Conservation (phyloP, 176 grass and related monocot species). For the Cenchrus americanus region DNA sequence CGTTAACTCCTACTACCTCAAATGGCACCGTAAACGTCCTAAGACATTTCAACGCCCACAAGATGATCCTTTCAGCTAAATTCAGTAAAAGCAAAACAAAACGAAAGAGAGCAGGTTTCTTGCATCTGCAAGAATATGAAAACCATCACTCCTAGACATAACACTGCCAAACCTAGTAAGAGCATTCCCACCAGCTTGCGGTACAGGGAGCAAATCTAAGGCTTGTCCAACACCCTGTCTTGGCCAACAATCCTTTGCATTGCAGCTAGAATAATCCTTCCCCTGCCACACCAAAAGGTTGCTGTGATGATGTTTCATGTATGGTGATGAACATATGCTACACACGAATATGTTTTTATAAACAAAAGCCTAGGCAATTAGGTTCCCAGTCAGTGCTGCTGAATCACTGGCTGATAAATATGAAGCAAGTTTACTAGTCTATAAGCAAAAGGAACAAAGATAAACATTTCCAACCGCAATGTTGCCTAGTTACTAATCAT, state of each 20-base stretch:
- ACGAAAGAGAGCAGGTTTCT: background rate
- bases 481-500: background rate
- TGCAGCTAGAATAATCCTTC: slow-evolving; percentile 47
- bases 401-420: background rate
- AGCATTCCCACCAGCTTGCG: background rate
- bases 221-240: background rate
- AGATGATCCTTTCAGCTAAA: background rate
- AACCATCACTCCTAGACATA: background rate
- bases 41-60: background rate
- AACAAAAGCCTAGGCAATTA: background rate
- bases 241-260: background rate
- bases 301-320: background rate
- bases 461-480: background rate
- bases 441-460: background rate
- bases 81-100: background rate
- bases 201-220: background rate
- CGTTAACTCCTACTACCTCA: background rate
- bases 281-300: slow-evolving; percentile 44
- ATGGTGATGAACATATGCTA: slow-evolving; percentile 3
- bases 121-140: background rate
- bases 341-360: background rate
- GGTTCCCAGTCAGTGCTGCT: background rate
- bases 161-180: background rate
- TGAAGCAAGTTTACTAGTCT: background rate
- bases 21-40: no score